Percentiles rank a stretch among this genome's conserved stretches.
phyloP scores from a whole-genome alignment of 805 yeast genomes.

The Maudiozyma pseudohumilis region DNA sequence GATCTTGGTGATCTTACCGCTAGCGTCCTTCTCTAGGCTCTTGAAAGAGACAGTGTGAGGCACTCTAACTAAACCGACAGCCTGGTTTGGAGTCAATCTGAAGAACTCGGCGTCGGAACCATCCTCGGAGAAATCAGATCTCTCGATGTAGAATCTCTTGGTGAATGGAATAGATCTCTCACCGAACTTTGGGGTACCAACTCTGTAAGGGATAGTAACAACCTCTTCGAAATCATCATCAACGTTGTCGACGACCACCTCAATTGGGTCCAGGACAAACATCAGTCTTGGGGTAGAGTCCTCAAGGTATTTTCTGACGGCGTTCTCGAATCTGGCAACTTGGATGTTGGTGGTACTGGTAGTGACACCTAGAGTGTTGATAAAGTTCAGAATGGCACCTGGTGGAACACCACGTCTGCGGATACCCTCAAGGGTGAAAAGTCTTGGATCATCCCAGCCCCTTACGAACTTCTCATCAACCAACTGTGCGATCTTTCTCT shows the following conservation, averaged over 20 bases:
- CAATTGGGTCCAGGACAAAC: conserved; percentile 84
- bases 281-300: conserved; percentile 87
- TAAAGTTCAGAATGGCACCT: conserved; percentile 87
- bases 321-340: conserved; percentile 76
- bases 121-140: conserved; percentile 73
- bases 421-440: conserved; percentile 87
- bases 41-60: conserved; percentile 73
- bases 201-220: conserved; percentile 79
- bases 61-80: conserved; percentile 89
- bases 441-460: conserved; percentile 98
- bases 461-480: conserved; percentile 75
- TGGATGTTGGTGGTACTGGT: conserved; percentile 89
- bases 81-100: conserved; percentile 87
- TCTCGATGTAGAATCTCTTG: conserved; percentile 72
- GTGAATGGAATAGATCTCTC: conserved; percentile 68
- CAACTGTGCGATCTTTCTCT: conserved; percentile 89
- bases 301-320: conserved; percentile 82
- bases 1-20: conserved; percentile 59
- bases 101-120: conserved; percentile 59
- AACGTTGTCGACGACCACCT: conserved; percentile 72
- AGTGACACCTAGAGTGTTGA: conserved; percentile 93
- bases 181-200: conserved; percentile 72
- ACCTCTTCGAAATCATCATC: conserved; percentile 62
- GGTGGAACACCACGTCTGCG: conserved; percentile 98
- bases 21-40: conserved; percentile 44